These are phyloP conservation scores for Blastobotrys arbuscula DNA, from an alignment of 1,139 yeast species.

Conservation along the genomic window DNA sequence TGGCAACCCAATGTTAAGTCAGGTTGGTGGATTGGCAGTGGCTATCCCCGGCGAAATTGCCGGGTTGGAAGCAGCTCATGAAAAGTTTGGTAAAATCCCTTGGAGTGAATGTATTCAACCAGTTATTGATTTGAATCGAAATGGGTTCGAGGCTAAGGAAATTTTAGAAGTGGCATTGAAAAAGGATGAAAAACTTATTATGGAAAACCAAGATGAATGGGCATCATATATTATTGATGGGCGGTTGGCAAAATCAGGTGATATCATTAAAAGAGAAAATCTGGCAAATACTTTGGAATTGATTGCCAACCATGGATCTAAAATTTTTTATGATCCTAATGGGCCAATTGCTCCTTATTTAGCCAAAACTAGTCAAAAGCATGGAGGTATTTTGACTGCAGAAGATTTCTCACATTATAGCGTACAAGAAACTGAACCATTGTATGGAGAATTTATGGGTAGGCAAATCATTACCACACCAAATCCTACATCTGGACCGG, in stretches of 20 bases:
- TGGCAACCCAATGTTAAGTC: constrained; percentile 43
- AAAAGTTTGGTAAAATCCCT: constrained; percentile 55
- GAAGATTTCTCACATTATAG: constrained; percentile 63
- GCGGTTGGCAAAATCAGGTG: constrained; percentile 47
- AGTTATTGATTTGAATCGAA: constrained; percentile 57
- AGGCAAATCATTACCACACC: constrained; percentile 58
- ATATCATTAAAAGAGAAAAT: constrained; percentile 50
- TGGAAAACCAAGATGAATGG: constrained; percentile 24
- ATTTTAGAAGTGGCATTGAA: constrained; percentile 42
- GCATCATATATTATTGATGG: constrained; percentile 34
- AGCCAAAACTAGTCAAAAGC: constrained; percentile 40
- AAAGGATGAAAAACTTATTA: constrained; percentile 14
- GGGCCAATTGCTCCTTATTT: constrained; percentile 65
- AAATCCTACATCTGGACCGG: constrained; percentile 83
- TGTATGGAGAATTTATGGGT: constrained; percentile 43
- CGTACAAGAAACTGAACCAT: constrained; percentile 52
- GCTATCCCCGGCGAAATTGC: constrained; percentile 88
- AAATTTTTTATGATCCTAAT: constrained; percentile 73
- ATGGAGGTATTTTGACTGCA: constrained; percentile 57
- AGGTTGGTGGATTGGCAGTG: constrained; percentile 76
- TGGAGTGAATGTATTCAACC: constrained; percentile 80
- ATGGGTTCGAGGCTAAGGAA: constrained; percentile 59
- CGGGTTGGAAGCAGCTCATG: constrained; percentile 62
- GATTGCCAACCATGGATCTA: constrained; percentile 71
- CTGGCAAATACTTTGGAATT: constrained; percentile 61